phyloP scores from a whole-genome alignment of 2,329 filamentous ascomycete species.

The Hymenoscyphus infarciens region DNA sequence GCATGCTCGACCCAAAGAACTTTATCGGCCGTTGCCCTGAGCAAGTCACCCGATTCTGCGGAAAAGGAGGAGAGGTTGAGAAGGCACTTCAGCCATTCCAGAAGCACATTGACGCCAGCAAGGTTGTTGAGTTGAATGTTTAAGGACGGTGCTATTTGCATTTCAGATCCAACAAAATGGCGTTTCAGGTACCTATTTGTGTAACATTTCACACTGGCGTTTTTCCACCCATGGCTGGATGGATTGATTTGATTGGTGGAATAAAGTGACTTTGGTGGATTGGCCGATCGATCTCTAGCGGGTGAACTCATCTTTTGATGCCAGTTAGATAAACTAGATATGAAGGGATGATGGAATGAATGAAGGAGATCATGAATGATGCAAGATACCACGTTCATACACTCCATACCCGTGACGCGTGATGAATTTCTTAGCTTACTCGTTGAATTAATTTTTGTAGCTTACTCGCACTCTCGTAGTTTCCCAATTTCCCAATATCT shows the following conservation, averaged over 20 bases:
- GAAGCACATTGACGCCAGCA: constrained; percentile 29
- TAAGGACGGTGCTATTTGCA: neutral
- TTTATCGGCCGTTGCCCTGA: constrained; percentile 55
- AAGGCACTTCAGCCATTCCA: constrained; percentile 46
- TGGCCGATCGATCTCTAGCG: neutral
- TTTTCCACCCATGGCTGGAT: neutral
- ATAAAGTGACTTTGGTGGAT: neutral
- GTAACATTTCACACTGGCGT: neutral
- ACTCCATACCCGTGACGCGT: too few species aligned
- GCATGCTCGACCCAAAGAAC: constrained; percentile 59
- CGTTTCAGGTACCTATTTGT: neutral
- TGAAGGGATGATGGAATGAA: neutral
- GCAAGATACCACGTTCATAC: too few species aligned
- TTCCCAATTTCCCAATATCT: too few species aligned
- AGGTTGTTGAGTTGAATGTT: constrained; percentile 27
- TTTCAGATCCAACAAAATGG: neutral
- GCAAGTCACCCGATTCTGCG: constrained; percentile 49
- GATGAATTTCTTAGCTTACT: too few species aligned
- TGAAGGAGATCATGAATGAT: neutral
- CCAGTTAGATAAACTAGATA: neutral
- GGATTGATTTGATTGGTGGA: neutral
- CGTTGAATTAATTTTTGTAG: too few species aligned
- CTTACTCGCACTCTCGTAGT: too few species aligned
- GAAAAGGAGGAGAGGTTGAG: constrained; percentile 45
- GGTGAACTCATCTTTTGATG: too few species aligned